Evolutionary conservation across 805 yeast species (phyloP).

Genomic region (Metschnikowia gruessii): DNA sequence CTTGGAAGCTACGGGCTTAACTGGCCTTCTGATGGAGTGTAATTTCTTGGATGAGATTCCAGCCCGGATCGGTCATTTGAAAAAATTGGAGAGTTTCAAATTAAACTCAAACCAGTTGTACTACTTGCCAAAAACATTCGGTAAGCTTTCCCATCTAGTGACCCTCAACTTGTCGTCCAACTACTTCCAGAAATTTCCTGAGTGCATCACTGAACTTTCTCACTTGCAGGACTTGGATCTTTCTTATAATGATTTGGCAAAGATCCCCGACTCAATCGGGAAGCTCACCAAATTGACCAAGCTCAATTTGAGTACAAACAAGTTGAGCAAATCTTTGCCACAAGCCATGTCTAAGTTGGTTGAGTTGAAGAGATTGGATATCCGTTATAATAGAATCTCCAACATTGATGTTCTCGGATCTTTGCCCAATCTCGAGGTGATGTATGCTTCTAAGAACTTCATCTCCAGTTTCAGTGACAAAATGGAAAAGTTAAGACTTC

Average conservation of each 20-base stretch:
- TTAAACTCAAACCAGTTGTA: slow-evolving; percentile 74
- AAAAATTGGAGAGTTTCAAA: slow-evolving; percentile 55
- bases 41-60: slow-evolving; percentile 71
- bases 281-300: slow-evolving; percentile 59
- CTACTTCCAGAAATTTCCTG: slow-evolving; percentile 58
- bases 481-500: slow-evolving; percentile 59
- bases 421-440: slow-evolving; percentile 63
- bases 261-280: slow-evolving; percentile 60
- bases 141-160: slow-evolving; percentile 51
- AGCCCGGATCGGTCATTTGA: slow-evolving; percentile 49
- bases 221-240: slow-evolving; percentile 68
- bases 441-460: slow-evolving; percentile 70
- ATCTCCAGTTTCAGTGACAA: slow-evolving; percentile 67
- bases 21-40: slow-evolving; percentile 69
- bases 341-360: slow-evolving; percentile 49
- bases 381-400: slow-evolving; percentile 63
- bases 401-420: slow-evolving; percentile 55
- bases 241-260: slow-evolving; percentile 70
- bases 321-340: slow-evolving; percentile 52
- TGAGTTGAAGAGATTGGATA: slow-evolving; percentile 67
- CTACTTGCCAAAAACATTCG: slow-evolving; percentile 58
- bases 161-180: slow-evolving; percentile 79
- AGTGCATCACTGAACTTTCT: slow-evolving; percentile 56
- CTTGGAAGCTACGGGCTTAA: slow-evolving; percentile 63
- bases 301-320: slow-evolving; percentile 73